Base-by-base conservation (phyloP, 305 asterid species). In the Fraxinus floribunda region DNA sequence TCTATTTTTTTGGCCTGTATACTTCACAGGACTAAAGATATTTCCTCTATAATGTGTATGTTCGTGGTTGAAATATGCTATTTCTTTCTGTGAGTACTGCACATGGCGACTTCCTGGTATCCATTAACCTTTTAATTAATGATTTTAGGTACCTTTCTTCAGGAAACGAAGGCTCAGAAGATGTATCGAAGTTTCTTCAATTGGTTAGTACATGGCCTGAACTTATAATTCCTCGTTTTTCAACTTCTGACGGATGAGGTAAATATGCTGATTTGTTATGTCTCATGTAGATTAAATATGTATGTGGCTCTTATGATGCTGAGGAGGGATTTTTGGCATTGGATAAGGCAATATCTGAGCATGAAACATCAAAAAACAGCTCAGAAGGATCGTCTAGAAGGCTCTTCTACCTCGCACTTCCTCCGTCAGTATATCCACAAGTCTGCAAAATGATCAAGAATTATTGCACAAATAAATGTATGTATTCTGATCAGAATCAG, bases 351-450 rank as follows among this genome's bases (percentile, higher is more conserved):
- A 93, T 96, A 85, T 86, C 91, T n/a, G 93, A 91, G 91, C 94
- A 93, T 26, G 99, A 96, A 86, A 38, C 89, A 38, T 91, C 95
- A 5, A 92, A 30, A 82, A 90, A 90, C 79, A 91, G 91, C 82
- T 84, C 85, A 1, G 94, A 92, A 88, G 97, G 97, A 88, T 90
- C 94, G 60, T 88, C 97, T 38, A 87, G 99, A 79, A 91, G 99
- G 87, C 98, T 96, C 68, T 96, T 96, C 90, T 96, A 96, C 87
- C 89, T 96, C 49, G 99, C 99, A 80, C 99, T 94, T 89, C 99
- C 99, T 79, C 99, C 99, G 15, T 92, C 99, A 30, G 97, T 96
- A 39, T 96, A 96, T 87, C 99, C 99, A 52, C 94, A 90, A 24
- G 98, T 96, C 90, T 94, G 98, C 93, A 93, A 86, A 89, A 96